phyloP scores from a whole-genome alignment of 805 yeast genomes.

The Yamadazyma sp. region DNA sequence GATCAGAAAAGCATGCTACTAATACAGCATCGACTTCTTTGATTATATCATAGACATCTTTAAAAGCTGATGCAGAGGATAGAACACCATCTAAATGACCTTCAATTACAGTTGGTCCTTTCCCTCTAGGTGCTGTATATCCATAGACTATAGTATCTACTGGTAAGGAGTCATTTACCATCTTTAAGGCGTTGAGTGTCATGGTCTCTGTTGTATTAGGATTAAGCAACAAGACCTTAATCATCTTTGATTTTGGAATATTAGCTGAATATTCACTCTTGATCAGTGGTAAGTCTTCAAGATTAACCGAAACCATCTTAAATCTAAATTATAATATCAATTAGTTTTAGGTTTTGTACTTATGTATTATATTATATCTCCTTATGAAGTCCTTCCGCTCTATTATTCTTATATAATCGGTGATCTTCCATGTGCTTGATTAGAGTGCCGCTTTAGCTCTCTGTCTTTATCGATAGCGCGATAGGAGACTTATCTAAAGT shows the following conservation, averaged over 20 bases:
- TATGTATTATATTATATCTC: no score
- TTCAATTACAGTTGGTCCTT: conserved; percentile 5
- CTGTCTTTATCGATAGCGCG: no score
- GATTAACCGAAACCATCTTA: not conserved
- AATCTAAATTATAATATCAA: no score
- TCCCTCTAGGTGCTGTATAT: conserved; percentile 5
- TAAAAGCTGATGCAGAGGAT: conserved; percentile 2
- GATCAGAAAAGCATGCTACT: conserved; percentile 7
- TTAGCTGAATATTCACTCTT: not conserved
- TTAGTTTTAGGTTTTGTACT: no score
- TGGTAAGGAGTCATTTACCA: conserved; percentile 2
- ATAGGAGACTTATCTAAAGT: no score
- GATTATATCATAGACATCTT: conserved; percentile 3
- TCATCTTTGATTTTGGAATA: conserved; percentile 1
- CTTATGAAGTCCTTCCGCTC: no score
- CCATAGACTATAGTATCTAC: conserved; percentile 6
- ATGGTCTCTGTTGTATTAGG: conserved; percentile 7
- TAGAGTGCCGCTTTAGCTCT: no score
- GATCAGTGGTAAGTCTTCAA: not conserved
- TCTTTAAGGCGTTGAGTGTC: conserved; percentile 6
- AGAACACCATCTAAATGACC: conserved; percentile 5
- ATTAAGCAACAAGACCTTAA: conserved; percentile 5
- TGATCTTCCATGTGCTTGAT: no score
- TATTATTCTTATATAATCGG: no score
- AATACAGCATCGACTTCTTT: conserved; percentile 3